phyloP scores from a whole-genome alignment of 352 stramenopile genomes.

The Phytophthora rubi region DNA sequence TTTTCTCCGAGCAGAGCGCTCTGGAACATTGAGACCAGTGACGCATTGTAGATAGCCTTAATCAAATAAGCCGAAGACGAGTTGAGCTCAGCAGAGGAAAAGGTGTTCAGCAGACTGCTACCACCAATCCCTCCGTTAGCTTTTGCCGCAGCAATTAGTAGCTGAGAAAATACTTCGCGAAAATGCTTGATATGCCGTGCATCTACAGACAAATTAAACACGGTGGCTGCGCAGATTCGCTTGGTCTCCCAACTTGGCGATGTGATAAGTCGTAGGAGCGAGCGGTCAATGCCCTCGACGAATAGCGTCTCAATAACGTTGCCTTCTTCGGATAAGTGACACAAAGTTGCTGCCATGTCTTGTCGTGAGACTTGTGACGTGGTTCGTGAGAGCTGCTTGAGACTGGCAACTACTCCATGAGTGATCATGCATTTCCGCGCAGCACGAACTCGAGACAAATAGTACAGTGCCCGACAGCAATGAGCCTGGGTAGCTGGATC shows the following conservation, averaged over 20 bases:
- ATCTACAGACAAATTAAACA: conserved; percentile 77
- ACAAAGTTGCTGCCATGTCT: conserved; percentile 70
- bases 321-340: conserved; percentile 70
- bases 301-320: conserved; percentile 63
- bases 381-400: conserved; percentile 58
- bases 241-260: conserved; percentile 63
- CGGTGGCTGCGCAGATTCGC: conserved; percentile 66
- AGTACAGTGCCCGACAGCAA: conserved; percentile 76
- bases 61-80: conserved; percentile 53
- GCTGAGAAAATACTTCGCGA: conserved; percentile 65
- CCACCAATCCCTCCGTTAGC: conserved; percentile 18
- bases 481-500: conserved; percentile 63
- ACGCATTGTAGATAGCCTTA: conserved; percentile 78
- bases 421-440: conserved; percentile 67
- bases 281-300: conserved; percentile 75
- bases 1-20: conserved; percentile 65
- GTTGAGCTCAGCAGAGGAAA: conserved; percentile 12
- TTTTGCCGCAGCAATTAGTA: conserved; percentile 47
- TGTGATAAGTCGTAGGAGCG: conserved; percentile 53
- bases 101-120: conserved; percentile 19
- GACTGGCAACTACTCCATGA: conserved; percentile 48
- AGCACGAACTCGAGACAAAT: conserved; percentile 46
- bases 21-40: conserved; percentile 64
- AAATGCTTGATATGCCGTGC: conserved; percentile 67
- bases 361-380: conserved; percentile 41